Conservation (phyloP, 2,329 filamentous ascomycete genomes). For the Didymella keratinophila region DNA sequence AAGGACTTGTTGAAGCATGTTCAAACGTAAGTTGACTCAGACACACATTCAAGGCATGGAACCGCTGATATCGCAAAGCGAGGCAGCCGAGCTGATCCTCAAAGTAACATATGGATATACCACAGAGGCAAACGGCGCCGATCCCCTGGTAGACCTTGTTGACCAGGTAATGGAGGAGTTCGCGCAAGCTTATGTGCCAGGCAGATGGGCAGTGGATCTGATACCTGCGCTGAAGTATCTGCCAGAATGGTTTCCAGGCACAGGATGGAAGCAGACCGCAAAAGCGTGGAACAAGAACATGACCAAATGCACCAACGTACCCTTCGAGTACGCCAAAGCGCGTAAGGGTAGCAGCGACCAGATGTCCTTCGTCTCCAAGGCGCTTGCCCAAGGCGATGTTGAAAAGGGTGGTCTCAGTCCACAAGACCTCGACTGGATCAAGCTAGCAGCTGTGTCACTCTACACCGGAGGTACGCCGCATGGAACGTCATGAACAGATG, state of each 20-base stretch:
- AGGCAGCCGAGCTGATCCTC: slow-evolving; percentile 39
- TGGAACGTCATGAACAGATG: neutral
- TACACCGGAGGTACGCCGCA: slow-evolving; percentile 49
- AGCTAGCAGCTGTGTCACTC: slow-evolving; percentile 52
- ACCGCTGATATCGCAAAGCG: slow-evolving; percentile 11
- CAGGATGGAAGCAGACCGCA: slow-evolving; percentile 32
- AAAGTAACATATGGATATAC: slow-evolving; percentile 54
- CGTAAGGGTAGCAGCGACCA: slow-evolving; percentile 35
- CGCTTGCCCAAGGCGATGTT: slow-evolving; percentile 21
- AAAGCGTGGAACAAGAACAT: slow-evolving; percentile 32
- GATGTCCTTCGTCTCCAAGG: slow-evolving; percentile 51
- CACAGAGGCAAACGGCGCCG: slow-evolving; percentile 48
- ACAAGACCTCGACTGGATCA: slow-evolving; percentile 44
- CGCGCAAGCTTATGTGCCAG: slow-evolving; percentile 51
- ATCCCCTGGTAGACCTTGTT: slow-evolving; percentile 56
- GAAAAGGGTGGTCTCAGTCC: slow-evolving; percentile 36
- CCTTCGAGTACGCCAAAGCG: slow-evolving; percentile 53
- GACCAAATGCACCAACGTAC: slow-evolving; percentile 39
- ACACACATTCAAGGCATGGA: neutral
- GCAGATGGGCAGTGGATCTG: slow-evolving; percentile 57
- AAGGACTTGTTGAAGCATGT: slow-evolving; percentile 52
- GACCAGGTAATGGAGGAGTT: slow-evolving; percentile 54
- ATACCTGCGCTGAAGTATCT: slow-evolving; percentile 54
- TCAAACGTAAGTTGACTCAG: slow-evolving; percentile 44
- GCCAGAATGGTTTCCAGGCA: slow-evolving; percentile 57